Base-by-base conservation (phyloP, 2,329 filamentous ascomycete species). In the Gremmenia infestans region DNA sequence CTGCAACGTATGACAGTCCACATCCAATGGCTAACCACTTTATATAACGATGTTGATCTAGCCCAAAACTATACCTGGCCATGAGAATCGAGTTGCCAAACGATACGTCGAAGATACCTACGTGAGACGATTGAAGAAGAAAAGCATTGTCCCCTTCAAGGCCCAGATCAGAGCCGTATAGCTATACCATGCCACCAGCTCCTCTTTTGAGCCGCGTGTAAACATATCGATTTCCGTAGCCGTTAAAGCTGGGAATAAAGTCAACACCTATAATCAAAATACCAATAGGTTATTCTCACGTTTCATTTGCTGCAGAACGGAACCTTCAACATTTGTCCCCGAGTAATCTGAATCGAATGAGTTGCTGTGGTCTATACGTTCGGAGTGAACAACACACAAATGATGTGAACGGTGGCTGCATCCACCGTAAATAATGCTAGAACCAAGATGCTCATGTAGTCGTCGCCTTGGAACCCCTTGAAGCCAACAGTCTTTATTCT, bases 151-250 rank as follows among this genome's bases (percentile, higher is more conserved):
- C 28, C 63, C 64, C 55, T 69, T 70, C 58, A 69, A 62, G 4
- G 57, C 69, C 71, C 71, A 75, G 7, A 74, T 67, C 0, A 74
- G 66, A 0, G 68, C 65, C 0, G 71, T 70, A 42, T 74, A 74
- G 6, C 66, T 65, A 28, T 73, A 76, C 74, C 73, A 75, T 0
- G 72, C 73, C 0, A 68, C 55, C 11, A 75, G 61, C 48, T 61
- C 54, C 39, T 55, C 46, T 45, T 57, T 52, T 12, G 58, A 60
- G 28, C 58, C 58, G 17, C 32, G 45, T 37, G 45, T 48, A 42
- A 46, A 57, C 23, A 17, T 48, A 2, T n/a, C 32, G 17, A 60
- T 60, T 36, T 57, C 58, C 6, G 28, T n/a, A 17, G 19, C 17
- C 28, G 56, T 58, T 23, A 59, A 51, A 22, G 35, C 47, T 48